phyloP scores from a whole-genome alignment of 2,329 filamentous ascomycete genomes.

The Aspergillus intermedius region DNA sequence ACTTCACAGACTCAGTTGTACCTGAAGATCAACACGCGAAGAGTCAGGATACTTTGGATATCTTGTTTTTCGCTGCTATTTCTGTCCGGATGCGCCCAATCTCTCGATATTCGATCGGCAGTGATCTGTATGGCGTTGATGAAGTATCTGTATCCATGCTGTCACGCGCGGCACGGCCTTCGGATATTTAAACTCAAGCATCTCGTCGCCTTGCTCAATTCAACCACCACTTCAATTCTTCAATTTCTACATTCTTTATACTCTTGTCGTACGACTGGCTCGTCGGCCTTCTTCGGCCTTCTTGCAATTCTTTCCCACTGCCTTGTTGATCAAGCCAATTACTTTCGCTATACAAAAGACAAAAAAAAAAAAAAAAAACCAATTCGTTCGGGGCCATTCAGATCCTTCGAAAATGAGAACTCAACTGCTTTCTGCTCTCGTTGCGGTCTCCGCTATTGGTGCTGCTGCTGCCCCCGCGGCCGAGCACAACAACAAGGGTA shows the following conservation, averaged over 20 bases:
- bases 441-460: background rate
- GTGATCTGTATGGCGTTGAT: too few species aligned
- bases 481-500: background rate
- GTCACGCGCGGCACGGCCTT: background rate
- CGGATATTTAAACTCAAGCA: background rate
- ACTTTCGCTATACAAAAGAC: background rate
- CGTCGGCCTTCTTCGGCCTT: background rate
- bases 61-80: too few species aligned
- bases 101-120: too few species aligned
- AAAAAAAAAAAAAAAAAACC: background rate
- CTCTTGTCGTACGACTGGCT: background rate
- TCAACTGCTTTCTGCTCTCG: background rate
- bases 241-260: background rate
- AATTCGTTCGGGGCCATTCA: background rate
- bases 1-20: too few species aligned
- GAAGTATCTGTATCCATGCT: background rate
- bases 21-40: too few species aligned
- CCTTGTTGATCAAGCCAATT: background rate
- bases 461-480: background rate
- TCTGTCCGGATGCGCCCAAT: too few species aligned
- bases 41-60: too few species aligned
- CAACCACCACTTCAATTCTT: background rate
- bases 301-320: background rate
- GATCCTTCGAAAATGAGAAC: background rate
- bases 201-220: background rate